Percentiles rank a stretch among this genome's conserved stretches.
Evolutionary conservation across 805 yeast genomes (phyloP).

Genomic region (Kodamaea neixiangensis): DNA sequence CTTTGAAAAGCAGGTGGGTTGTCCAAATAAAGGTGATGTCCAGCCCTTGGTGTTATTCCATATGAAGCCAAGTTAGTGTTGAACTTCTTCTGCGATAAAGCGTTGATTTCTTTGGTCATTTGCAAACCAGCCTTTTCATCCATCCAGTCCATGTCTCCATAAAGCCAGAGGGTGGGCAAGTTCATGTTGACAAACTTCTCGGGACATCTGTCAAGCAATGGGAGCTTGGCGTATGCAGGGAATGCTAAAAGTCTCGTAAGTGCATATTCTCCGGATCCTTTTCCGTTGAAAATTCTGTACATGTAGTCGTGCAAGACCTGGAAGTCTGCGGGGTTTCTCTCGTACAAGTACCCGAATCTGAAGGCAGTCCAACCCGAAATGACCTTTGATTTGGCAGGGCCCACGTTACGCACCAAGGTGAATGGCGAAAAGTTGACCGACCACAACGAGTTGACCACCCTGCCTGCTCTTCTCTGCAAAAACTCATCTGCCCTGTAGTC

Average conservation of each 20-base stretch:
- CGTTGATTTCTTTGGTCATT: slow-evolving; percentile 24
- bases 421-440: slow-evolving; percentile 56
- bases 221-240: slow-evolving; percentile 58
- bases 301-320: slow-evolving; percentile 55
- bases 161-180: slow-evolving; percentile 57
- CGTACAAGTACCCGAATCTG: slow-evolving; percentile 44
- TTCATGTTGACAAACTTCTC: slow-evolving; percentile 38
- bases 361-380: slow-evolving; percentile 56
- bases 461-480: slow-evolving; percentile 18
- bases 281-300: slow-evolving; percentile 52
- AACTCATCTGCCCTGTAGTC: slow-evolving; percentile 12
- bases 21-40: slow-evolving; percentile 58
- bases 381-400: slow-evolving; percentile 55
- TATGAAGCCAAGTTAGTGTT: slow-evolving; percentile 29
- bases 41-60: slow-evolving; percentile 43
- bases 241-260: slow-evolving; percentile 60
- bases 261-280: slow-evolving; percentile 67
- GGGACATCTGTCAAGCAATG: slow-evolving; percentile 55
- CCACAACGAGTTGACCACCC: slow-evolving; percentile 45
- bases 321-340: slow-evolving; percentile 31
- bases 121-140: slow-evolving; percentile 55
- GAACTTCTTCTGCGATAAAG: slow-evolving; percentile 19
- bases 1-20: slow-evolving; percentile 42
- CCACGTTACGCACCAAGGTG: slow-evolving; percentile 47
- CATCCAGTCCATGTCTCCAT: slow-evolving; percentile 77